These are phyloP conservation scores for Aulographum hederae DNA, from an alignment of 2,329 filamentous ascomycete genomes.

Conservation along the genomic window DNA sequence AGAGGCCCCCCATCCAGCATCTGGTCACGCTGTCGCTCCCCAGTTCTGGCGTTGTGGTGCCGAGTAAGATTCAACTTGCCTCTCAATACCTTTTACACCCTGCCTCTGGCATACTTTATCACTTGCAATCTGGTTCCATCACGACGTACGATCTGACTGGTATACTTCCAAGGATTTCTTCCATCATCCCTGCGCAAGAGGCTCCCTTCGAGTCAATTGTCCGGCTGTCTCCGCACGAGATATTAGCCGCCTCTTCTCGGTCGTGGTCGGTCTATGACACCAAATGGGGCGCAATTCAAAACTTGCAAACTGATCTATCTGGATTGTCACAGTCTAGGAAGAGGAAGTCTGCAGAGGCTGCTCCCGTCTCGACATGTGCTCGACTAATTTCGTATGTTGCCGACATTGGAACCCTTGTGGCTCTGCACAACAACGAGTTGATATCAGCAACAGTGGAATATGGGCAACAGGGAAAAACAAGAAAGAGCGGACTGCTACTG, in stretches of 20 bases:
- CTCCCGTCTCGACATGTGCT: background rate
- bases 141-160: slow-evolving; percentile 45
- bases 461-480: too few relatives aligned
- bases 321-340: slow-evolving; percentile 17
- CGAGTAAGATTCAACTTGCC: slow-evolving; percentile 1
- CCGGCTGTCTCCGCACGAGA: slow-evolving; percentile 45
- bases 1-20: slow-evolving; percentile 6
- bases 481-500: too few relatives aligned
- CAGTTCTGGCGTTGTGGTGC: slow-evolving; percentile 6
- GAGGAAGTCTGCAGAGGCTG: slow-evolving; percentile 9
- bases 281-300: slow-evolving; percentile 38
- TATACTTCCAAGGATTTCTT: slow-evolving; percentile 41
- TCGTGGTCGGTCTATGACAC: slow-evolving; percentile 37
- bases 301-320: slow-evolving; percentile 14
- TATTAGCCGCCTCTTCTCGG: slow-evolving; percentile 39
- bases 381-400: slow-evolving; percentile 33
- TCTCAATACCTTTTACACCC: slow-evolving; percentile 38
- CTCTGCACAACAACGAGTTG: slow-evolving; percentile 42
- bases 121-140: slow-evolving; percentile 35
- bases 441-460: slow-evolving; percentile 43
- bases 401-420: slow-evolving; percentile 47
- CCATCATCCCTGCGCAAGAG: slow-evolving; percentile 29
- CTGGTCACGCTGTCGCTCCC: too few relatives aligned
- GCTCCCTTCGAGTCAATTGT: slow-evolving; percentile 42
- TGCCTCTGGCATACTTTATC: slow-evolving; percentile 43